phyloP scores from a whole-genome alignment of 768 basidiomycete species.

The Lactarius pseudohatsudake region DNA sequence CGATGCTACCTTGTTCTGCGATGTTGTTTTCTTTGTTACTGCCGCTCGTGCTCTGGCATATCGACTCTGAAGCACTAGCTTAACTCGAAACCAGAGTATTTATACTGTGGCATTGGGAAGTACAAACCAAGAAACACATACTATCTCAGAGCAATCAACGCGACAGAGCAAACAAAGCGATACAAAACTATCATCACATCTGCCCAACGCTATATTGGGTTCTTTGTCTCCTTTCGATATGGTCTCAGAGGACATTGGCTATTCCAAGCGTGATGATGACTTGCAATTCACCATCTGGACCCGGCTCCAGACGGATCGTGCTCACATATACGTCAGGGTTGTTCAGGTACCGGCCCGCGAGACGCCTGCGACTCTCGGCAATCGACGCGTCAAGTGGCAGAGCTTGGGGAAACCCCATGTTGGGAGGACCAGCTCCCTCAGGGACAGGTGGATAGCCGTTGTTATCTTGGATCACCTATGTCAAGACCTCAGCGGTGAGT shows the following conservation, averaged over 20 bases:
- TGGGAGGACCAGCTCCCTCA: neutral
- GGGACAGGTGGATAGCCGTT: neutral
- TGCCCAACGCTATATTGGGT: neutral
- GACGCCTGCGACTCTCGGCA: neutral
- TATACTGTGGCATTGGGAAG: neutral
- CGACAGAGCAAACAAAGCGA: neutral
- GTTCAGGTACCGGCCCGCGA: constrained; percentile 6
- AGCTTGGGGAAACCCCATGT: too few relatives aligned
- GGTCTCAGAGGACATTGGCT: neutral
- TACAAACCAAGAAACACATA: neutral
- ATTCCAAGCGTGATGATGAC: constrained; percentile 9
- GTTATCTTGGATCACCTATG: neutral
- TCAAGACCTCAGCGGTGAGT: neutral
- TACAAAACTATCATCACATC: neutral
- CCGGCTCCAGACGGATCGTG: neutral
- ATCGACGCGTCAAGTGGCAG: neutral
- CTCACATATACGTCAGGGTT: neutral
- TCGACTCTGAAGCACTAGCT: neutral
- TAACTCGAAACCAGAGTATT: too few relatives aligned
- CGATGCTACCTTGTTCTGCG: too few relatives aligned
- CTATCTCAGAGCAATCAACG: neutral
- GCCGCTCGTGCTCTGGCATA: neutral
- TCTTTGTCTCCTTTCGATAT: neutral
- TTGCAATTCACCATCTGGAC: neutral
- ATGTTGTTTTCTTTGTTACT: too few relatives aligned